Conservation (phyloP, 441 rosid species). For the Isatis lusitanica region DNA sequence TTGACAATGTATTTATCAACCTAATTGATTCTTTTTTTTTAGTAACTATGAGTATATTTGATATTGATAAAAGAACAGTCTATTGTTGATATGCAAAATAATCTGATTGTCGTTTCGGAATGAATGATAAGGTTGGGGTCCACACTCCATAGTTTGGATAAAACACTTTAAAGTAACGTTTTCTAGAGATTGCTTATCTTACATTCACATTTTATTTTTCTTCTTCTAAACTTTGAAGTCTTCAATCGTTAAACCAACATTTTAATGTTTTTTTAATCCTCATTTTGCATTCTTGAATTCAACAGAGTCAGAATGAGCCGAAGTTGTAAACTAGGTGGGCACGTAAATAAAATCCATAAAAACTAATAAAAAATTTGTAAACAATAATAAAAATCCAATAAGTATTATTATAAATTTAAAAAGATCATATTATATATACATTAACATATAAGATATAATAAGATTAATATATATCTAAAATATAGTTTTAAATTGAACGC, state of each 20-base stretch:
- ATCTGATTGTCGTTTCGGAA: not conserved
- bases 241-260: not conserved
- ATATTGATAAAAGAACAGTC: not conserved
- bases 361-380: no score
- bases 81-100: not conserved
- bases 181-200: constrained; percentile 10
- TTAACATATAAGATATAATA: no score
- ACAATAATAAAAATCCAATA: no score
- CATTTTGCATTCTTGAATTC: not conserved
- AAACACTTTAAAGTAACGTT: constrained; percentile 18
- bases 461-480: no score
- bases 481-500: no score
- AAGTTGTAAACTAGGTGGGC: not conserved
- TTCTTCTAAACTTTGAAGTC: not conserved
- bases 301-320: not conserved
- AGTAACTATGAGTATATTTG: not conserved
- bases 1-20: not conserved
- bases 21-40: not conserved
- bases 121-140: constrained; percentile 3
- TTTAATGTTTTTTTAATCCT: not conserved
- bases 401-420: no score
- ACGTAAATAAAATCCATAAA: not conserved
- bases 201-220: not conserved
- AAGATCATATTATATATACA: no score
- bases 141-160: constrained; percentile 1